These are phyloP conservation scores for Puccinia triticina DNA, from an alignment of 1,284 basidiomycete genomes.

Conservation along the genomic window DNA sequence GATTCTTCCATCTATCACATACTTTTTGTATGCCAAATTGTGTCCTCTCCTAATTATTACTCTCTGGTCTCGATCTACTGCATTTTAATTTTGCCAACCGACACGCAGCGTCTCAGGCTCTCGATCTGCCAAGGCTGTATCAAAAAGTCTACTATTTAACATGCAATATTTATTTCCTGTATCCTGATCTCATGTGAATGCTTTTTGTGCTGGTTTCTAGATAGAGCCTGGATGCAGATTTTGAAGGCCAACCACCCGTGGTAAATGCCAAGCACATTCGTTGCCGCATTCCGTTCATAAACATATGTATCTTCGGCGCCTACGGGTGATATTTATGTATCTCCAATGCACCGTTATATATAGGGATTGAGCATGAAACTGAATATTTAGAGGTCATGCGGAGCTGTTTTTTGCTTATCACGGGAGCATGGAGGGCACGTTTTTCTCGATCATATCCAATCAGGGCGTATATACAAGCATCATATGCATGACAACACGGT, in stretches of 20 bases:
- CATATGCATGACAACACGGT: not conserved
- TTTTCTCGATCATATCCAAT: not conserved
- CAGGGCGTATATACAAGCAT: not conserved
- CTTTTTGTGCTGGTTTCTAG: too few relatives aligned
- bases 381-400: not conserved
- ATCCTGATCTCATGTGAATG: too few relatives aligned
- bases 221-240: not conserved
- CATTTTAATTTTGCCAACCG: not conserved
- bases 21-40: not conserved
- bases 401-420: not conserved
- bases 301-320: not conserved
- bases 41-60: not conserved
- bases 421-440: slow-evolving; percentile 11
- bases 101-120: not conserved
- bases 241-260: not conserved
- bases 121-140: too few relatives aligned
- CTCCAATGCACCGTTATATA: not conserved
- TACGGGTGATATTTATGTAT: not conserved
- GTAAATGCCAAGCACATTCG: slow-evolving; percentile 1
- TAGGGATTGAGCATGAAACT: not conserved
- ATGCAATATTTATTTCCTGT: too few relatives aligned
- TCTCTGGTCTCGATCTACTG: not conserved
- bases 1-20: not conserved
- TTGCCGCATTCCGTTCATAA: not conserved
- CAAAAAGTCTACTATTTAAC: too few relatives aligned